Base-by-base conservation (phyloP, 768 basidiomycete genomes). In the Macrolepiota albuminosa region DNA sequence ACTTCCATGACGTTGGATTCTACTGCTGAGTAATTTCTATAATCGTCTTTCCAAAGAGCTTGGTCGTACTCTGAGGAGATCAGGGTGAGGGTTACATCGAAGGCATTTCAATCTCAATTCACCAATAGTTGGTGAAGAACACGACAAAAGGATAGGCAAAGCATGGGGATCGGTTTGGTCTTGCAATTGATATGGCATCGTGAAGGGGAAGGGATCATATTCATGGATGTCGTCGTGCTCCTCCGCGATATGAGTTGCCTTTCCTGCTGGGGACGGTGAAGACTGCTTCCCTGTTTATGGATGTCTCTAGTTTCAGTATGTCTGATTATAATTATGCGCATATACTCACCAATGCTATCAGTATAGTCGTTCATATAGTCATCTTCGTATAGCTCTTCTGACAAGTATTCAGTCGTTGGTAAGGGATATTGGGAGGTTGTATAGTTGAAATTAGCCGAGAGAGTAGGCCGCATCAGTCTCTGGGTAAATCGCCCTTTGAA, bases 311-410 rank as follows among this genome's bases (percentile, higher is more conserved):
- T 36, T 33, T 31, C 9, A 31, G 36, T 53, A 50, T 24, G 46
- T 43, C 14, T 51, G 39, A n/a, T 60, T 21, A 26, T 39, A 48
- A 50, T 42, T 26, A 34, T 24, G 64, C 69, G 74, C 76, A 76
- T 74, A 74, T 70, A 77, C 63, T 59, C 63, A 75, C 76, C 68
- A 60, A 71, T 71, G 43, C 71, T 73, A 61, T 74, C 74, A 1
- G 64, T 47, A 33, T 69, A 69, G 53, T 69, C 66, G 43, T 61
- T 59, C 43, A 63, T 57, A 47, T 65, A 64, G 42, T 67, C 59
- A 31, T 60, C 66, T 10, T 60, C 46, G 39, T 62, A 57, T 26
- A 43, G 43, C 3, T 54, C 56, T 36, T 34, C 47, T 33, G 33
- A n/a, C 13, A 16, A 54, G 37, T 42, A 31, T 5, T 43, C 29